Conservation (phyloP, 2,329 filamentous ascomycete species). For the Fusarium ambrosium region DNA sequence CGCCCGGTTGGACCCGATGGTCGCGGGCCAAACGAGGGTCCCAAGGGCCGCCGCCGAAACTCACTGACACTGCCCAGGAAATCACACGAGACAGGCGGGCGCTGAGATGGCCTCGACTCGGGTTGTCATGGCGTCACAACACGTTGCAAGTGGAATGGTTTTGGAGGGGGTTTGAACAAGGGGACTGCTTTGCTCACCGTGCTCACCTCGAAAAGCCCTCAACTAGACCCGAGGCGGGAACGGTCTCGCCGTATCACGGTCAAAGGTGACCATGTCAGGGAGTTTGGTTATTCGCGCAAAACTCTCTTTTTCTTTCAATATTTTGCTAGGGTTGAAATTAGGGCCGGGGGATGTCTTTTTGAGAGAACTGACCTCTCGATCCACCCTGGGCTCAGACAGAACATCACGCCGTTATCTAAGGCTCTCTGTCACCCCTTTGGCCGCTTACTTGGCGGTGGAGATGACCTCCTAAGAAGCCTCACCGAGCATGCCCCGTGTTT, state of each 20-base stretch:
- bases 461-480: background rate
- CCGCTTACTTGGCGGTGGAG: constrained; percentile 2
- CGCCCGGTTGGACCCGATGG: constrained; percentile 43
- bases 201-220: constrained; percentile 40
- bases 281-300: constrained; percentile 38
- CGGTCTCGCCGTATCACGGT: constrained; percentile 35
- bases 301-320: constrained; percentile 4
- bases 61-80: constrained; percentile 22
- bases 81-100: constrained; percentile 42
- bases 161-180: constrained; percentile 8
- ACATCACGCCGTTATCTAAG: background rate
- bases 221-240: constrained; percentile 17
- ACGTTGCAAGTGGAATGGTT: constrained; percentile 41
- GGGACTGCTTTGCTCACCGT: constrained; percentile 27
- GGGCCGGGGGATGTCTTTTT: background rate
- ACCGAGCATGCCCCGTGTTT: background rate
- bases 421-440: constrained; percentile 2
- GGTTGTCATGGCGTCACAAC: constrained; percentile 39
- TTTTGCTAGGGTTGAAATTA: constrained; percentile 6
- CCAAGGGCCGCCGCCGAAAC: background rate
- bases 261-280: constrained; percentile 7
- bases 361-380: background rate
- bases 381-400: background rate
- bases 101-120: constrained; percentile 17
- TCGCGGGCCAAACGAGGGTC: constrained; percentile 9